Conservation (phyloP, 192 early-diverging fungal genomes). For the Neocallimastix lanati region DNA sequence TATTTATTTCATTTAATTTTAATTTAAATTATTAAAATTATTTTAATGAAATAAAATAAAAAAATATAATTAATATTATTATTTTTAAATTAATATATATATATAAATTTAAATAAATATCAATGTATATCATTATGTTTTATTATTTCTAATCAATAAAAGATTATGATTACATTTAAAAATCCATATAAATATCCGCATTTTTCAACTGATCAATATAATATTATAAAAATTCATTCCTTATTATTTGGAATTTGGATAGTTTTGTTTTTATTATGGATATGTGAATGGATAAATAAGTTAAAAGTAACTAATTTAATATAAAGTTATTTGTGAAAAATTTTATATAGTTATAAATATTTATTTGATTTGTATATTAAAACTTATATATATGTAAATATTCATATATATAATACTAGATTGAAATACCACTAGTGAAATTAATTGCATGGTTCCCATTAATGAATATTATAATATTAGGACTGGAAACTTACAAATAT, state of each 20-base stretch:
- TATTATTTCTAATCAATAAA: no score
- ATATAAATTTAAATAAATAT: no score
- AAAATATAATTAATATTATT: no score
- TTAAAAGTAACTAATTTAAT: not conserved
- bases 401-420: not conserved
- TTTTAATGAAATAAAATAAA: no score
- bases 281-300: not conserved
- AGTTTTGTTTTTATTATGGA: not conserved
- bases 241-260: not conserved
- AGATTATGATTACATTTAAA: not conserved
- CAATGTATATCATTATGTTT: no score
- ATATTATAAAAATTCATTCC: not conserved
- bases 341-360: no score
- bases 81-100: no score
- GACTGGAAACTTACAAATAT: not conserved
- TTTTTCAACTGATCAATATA: not conserved
- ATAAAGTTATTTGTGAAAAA: no score
- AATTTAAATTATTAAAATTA: no score
- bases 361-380: no score
- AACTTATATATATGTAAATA: no score
- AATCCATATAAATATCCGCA: not conserved
- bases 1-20: no score
- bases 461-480: not conserved
- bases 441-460: not conserved
- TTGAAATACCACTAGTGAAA: not conserved